Evolutionary conservation across 2,329 filamentous ascomycete genomes (phyloP).

Genomic region (Neurospora sp.): DNA sequence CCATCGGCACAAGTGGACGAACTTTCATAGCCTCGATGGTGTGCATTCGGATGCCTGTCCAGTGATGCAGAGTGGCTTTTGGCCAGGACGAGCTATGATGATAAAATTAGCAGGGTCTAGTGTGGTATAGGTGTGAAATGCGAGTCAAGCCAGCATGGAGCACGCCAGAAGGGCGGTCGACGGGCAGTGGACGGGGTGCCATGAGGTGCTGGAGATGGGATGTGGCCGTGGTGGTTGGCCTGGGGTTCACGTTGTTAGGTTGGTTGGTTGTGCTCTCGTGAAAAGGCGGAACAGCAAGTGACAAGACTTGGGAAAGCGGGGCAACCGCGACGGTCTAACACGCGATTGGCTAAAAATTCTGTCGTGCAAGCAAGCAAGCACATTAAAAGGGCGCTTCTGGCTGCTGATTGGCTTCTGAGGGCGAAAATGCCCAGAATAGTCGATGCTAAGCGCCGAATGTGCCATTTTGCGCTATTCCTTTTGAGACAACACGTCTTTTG

Average conservation of each 20-base stretch:
- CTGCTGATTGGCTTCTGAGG: slow-evolving; percentile 19
- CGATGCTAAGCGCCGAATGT: slow-evolving; percentile 17
- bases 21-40: neutral
- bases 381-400: slow-evolving; percentile 14
- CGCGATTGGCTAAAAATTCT: slow-evolving; percentile 23
- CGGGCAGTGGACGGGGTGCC: neutral
- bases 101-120: neutral
- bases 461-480: slow-evolving; percentile 11
- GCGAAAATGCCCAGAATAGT: slow-evolving; percentile 12
- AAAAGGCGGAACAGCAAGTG: neutral
- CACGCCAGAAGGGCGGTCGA: neutral
- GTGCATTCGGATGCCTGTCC: neutral
- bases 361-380: slow-evolving; percentile 15
- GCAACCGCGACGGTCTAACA: slow-evolving; percentile 2
- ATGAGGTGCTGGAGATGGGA: neutral
- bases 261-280: neutral
- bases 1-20: neutral
- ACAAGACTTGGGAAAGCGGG: slow-evolving; percentile 7
- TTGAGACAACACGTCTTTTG: slow-evolving; percentile 6
- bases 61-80: neutral
- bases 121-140: neutral
- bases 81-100: neutral
- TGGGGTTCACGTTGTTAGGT: neutral
- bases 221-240: neutral
- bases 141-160: neutral